Percentiles rank a stretch among this genome's conserved stretches.
Evolutionary conservation across 2,329 filamentous ascomycete species (phyloP).

Genomic region (Clonostachys chloroleuca): DNA sequence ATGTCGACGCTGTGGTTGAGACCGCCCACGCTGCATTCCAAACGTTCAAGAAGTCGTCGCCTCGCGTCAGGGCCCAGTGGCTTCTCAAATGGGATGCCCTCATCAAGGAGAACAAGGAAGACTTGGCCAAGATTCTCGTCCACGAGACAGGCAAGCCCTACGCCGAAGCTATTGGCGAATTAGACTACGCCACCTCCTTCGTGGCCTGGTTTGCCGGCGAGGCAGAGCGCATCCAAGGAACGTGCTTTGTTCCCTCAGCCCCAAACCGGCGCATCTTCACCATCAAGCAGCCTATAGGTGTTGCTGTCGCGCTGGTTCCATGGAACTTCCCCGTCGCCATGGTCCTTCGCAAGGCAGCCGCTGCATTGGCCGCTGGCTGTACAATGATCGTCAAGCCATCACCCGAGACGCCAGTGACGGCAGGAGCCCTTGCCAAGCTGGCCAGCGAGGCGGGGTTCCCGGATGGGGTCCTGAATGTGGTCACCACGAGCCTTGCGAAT

Average conservation of each 20-base stretch:
- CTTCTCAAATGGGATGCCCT: slow-evolving; percentile 33
- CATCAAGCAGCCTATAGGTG: slow-evolving; percentile 49
- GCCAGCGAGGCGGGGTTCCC: slow-evolving; percentile 71
- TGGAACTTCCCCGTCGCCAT: slow-evolving; percentile 59
- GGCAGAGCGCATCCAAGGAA: slow-evolving; percentile 49
- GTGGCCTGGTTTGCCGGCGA: slow-evolving; percentile 53
- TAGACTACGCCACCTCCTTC: slow-evolving; percentile 50
- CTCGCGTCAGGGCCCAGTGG: slow-evolving; percentile 24
- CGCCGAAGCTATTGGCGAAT: slow-evolving; percentile 45
- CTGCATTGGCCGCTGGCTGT: slow-evolving; percentile 67
- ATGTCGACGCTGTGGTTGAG: slow-evolving; percentile 28
- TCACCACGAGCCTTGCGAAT: slow-evolving; percentile 52
- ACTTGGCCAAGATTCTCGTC: slow-evolving; percentile 30
- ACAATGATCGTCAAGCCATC: slow-evolving; percentile 73
- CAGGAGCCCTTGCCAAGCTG: slow-evolving; percentile 54
- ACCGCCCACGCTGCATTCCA: slow-evolving; percentile 28
- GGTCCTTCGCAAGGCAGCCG: slow-evolving; percentile 37
- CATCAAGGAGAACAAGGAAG: slow-evolving; percentile 27
- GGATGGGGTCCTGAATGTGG: slow-evolving; percentile 68
- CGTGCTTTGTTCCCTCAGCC: slow-evolving; percentile 51
- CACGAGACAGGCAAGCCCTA: slow-evolving; percentile 55
- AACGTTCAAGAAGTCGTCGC: slow-evolving; percentile 27
- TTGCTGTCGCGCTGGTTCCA: slow-evolving; percentile 25
- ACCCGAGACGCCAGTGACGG: slow-evolving; percentile 70
- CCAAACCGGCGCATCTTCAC: slow-evolving; percentile 64